These are phyloP conservation scores for Amaranthus hypochondriacus DNA, from an alignment of 148 eudicot genomes.

Conservation along the genomic window DNA sequence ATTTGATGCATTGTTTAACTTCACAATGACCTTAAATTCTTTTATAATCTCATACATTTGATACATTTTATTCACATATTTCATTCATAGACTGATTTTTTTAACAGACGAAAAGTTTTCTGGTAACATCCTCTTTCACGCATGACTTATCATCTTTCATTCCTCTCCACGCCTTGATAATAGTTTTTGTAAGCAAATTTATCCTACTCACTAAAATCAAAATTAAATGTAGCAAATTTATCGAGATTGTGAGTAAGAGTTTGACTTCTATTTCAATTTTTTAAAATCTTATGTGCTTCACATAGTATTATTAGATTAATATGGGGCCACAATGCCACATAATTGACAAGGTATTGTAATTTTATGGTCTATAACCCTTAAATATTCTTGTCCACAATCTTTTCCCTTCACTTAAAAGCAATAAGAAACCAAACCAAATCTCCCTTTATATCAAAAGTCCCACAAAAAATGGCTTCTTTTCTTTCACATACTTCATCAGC, in stretches of 20 bases:
- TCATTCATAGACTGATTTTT: too few relatives aligned
- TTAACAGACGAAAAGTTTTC: too few relatives aligned
- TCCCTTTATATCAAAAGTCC: not conserved
- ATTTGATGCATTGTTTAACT: too few relatives aligned
- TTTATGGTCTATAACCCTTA: not conserved
- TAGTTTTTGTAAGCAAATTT: too few relatives aligned
- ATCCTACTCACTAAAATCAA: too few relatives aligned
- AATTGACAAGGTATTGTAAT: not conserved
- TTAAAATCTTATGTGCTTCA: not conserved
- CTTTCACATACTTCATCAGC: slow-evolving; percentile 32
- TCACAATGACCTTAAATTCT: too few relatives aligned
- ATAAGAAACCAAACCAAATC: not conserved
- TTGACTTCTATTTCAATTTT: not conserved
- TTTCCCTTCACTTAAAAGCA: not conserved
- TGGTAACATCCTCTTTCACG: too few relatives aligned
- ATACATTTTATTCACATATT: too few relatives aligned
- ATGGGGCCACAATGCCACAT: not conserved
- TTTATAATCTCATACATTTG: too few relatives aligned
- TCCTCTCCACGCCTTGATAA: too few relatives aligned
- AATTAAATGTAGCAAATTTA: not conserved
- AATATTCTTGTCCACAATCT: slow-evolving; percentile 21
- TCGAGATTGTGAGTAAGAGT: not conserved
- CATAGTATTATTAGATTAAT: not conserved
- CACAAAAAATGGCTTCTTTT: slow-evolving; percentile 41
- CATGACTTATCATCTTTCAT: too few relatives aligned